A percentile compares a stretch with the other conserved stretches of the same genome.
phyloP scores from a whole-genome alignment of 1,284 basidiomycete genomes.

The Tylopilus orsonianus region DNA sequence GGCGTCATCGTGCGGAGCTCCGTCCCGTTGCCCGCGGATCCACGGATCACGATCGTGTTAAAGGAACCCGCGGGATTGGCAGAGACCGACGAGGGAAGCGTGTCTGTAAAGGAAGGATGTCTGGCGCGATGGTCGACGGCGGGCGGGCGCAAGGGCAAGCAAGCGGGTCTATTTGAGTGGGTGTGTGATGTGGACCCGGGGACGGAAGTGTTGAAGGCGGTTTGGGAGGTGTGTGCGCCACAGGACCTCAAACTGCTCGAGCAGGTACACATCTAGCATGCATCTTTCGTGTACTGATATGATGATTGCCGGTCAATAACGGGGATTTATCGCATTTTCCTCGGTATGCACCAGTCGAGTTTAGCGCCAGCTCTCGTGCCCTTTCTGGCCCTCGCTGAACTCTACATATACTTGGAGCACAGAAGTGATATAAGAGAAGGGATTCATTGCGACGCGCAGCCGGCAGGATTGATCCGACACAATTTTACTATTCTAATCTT shows the following conservation, averaged over 20 bases:
- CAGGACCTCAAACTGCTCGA: constrained; percentile 15
- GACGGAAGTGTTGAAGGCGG: constrained; percentile 20
- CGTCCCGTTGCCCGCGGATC: constrained; percentile 17
- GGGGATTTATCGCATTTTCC: too few relatives aligned
- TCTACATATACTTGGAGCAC: too few relatives aligned
- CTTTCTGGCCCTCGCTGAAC: too few relatives aligned
- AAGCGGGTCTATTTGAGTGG: constrained; percentile 28
- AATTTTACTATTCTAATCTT: too few relatives aligned
- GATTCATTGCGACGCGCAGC: too few relatives aligned
- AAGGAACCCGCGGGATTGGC: constrained; percentile 25
- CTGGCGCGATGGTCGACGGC: constrained; percentile 24
- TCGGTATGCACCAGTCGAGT: too few relatives aligned
- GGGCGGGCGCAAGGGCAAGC: constrained; percentile 18
- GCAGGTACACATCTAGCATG: constrained; percentile 1
- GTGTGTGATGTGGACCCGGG: constrained; percentile 23
- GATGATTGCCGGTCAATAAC: too few relatives aligned
- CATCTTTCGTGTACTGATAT: neutral
- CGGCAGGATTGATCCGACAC: too few relatives aligned
- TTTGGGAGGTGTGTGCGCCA: constrained; percentile 26
- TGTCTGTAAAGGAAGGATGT: constrained; percentile 15
- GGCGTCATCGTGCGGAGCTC: constrained; percentile 20
- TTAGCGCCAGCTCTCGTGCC: too few relatives aligned
- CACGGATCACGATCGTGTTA: constrained; percentile 24
- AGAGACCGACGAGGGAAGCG: constrained; percentile 17
- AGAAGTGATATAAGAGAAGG: too few relatives aligned